Evolutionary conservation across 2,329 filamentous ascomycete genomes (phyloP), one percentile per base, ranked within the genome.

Genomic region (Exophiala alcalophila): DNA sequence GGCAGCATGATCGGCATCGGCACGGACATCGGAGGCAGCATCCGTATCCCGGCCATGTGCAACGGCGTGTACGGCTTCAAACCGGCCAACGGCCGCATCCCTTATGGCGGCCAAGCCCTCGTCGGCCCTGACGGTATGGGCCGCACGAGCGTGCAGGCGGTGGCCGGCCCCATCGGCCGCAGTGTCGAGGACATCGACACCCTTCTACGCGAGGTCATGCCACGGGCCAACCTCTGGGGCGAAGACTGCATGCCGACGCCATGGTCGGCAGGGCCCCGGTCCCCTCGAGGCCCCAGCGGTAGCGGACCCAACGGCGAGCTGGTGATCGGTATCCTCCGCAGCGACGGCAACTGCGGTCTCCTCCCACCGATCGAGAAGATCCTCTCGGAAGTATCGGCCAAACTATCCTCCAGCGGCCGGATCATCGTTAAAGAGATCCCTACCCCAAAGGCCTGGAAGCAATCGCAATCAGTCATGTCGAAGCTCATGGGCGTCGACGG

Each of bases 1-100:
- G 80, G 80, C 0, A 74, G 68, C 21, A 67, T 78, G 38, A 55
- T 84, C 2, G 81, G 81, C 1, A 68, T 83, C 9, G 79, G 78
- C 0, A 83, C 80, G 0, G 81, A 84, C 60, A 71, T 83, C 32
- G 68, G 66, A 5, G 69, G 69, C 15, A 68, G 65, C 30, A 67
- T 71, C 32, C 62, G 69, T 2, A 58, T 71, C 5, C 69, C 69
- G 0, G 70, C 73, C 1, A 71, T 74, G 65, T 74, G 71, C 37
- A 68, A 70, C 41, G 73, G 72, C 0, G 50, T 75, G 3, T 76
- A 73, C 50, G 71, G 72, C 1, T 66, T 76, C 56, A 75, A 75
- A 40, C 73, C 72, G 1, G 69, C 65, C 27, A 57, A 58, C 2
- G 63, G 65, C 8, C 63, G 77, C 2, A 60, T 78, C 1, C 73